Conservation (phyloP, 2,329 filamentous ascomycete species). For the Metarhizium sp. region DNA sequence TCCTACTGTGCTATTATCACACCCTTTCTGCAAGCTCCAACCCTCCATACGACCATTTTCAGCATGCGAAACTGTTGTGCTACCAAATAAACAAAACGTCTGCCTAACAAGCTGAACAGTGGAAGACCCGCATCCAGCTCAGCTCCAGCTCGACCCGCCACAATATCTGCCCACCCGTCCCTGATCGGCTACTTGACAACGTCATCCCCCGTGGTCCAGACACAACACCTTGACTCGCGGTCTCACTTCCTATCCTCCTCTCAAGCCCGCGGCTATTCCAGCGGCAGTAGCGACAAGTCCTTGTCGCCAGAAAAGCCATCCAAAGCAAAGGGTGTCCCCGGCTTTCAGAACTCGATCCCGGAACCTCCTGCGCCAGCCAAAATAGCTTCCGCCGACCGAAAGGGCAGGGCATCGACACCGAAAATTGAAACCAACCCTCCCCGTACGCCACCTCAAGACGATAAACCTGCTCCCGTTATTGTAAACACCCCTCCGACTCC, state of each 20-base stretch:
- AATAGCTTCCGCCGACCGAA: conserved; percentile 17
- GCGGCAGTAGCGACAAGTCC: conserved; percentile 55
- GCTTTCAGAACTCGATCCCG: conserved; percentile 10
- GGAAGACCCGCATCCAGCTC: conserved; percentile 14
- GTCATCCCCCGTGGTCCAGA: conserved; percentile 58
- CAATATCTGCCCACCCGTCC: conserved; percentile 47
- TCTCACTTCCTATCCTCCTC: conserved; percentile 25
- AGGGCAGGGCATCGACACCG: conserved; percentile 16
- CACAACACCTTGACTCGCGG: conserved; percentile 32
- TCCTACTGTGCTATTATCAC: too few species aligned
- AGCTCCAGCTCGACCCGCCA: conserved; percentile 16
- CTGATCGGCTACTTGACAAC: conserved; percentile 60
- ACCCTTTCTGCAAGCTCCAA: background rate
- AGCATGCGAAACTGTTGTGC: background rate
- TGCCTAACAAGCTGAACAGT: background rate
- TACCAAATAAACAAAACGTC: background rate
- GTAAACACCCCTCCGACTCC: conserved; percentile 60
- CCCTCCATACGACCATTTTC: background rate
- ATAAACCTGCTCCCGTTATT: conserved; percentile 42
- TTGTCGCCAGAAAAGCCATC: background rate
- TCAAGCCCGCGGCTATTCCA: conserved; percentile 50
- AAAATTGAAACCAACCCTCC: conserved; percentile 27
- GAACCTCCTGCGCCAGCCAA: conserved; percentile 21
- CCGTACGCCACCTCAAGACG: conserved; percentile 37
- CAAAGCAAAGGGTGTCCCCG: background rate